A percentile compares a stretch with the other conserved stretches of the same genome.
These are phyloP conservation scores for Pythium phragmiticola DNA, from an alignment of 352 stramenopile genomes.

Conservation along the genomic window DNA sequence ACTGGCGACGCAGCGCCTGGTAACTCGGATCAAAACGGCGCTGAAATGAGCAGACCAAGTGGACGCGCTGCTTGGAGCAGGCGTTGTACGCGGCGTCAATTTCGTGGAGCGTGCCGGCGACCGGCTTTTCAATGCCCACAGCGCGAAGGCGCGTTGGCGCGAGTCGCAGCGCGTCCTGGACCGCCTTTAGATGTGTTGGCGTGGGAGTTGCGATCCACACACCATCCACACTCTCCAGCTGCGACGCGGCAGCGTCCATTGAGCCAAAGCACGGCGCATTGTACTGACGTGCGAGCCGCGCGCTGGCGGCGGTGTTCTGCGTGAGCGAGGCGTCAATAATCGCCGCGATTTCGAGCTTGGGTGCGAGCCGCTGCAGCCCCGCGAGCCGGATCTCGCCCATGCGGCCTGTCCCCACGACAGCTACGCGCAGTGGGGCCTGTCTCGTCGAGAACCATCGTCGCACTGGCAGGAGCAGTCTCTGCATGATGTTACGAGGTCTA, in stretches of 20 bases:
- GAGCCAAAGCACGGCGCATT: conserved; percentile 38
- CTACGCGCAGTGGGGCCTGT: conserved; percentile 38
- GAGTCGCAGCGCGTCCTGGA: conserved; percentile 31
- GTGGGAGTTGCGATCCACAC: conserved; percentile 81
- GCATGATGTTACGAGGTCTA: no score
- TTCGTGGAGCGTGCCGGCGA: conserved; percentile 50
- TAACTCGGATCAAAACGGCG: conserved; percentile 91
- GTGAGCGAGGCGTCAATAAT: conserved; percentile 53
- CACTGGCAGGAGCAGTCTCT: neutral
- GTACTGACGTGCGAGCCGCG: conserved; percentile 45
- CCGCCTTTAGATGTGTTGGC: conserved; percentile 58
- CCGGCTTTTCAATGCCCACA: conserved; percentile 79
- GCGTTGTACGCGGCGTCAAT: conserved; percentile 60
- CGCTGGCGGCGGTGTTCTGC: conserved; percentile 3
- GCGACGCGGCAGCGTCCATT: conserved; percentile 31
- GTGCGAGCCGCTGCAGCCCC: conserved; percentile 49
- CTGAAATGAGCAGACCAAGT: conserved; percentile 91
- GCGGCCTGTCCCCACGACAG: conserved; percentile 67
- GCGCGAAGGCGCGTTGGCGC: conserved; percentile 24
- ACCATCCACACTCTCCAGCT: conserved; percentile 39
- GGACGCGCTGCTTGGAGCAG: conserved; percentile 48
- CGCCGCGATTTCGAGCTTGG: conserved; percentile 49
- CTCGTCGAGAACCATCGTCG: conserved; percentile 2
- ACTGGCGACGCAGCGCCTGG: conserved; percentile 41
- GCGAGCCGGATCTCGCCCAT: conserved; percentile 75